These are phyloP conservation scores for Oryza nivara DNA, from an alignment of 176 grass and related monocot species.

Conservation along the genomic window DNA sequence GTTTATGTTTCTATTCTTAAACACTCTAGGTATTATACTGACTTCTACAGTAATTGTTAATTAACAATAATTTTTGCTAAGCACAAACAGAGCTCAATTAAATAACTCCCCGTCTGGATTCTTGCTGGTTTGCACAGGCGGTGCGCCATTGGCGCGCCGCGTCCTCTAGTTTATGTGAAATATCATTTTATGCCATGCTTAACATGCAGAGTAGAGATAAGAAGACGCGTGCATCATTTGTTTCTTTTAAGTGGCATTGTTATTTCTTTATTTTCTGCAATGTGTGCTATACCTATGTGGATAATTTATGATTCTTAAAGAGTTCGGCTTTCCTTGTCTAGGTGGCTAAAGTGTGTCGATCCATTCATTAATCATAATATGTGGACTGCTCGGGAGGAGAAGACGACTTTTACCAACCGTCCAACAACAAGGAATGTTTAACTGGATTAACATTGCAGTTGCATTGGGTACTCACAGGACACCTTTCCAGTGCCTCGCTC, in stretches of 20 bases:
- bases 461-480: slow-evolving; percentile 75
- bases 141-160: no score
- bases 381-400: slow-evolving; percentile 82
- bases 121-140: no score
- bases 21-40: no score
- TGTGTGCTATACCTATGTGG: slow-evolving; percentile 16
- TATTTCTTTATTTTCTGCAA: slow-evolving; percentile 10
- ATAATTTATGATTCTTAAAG: slow-evolving; percentile 12
- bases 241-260: slow-evolving; percentile 18
- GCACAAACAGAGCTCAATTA: no score
- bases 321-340: slow-evolving; percentile 44
- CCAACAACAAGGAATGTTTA: slow-evolving; percentile 79
- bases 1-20: no score
- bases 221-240: slow-evolving; percentile 62
- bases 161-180: background rate
- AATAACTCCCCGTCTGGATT: no score
- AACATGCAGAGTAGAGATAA: slow-evolving; percentile 46
- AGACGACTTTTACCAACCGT: slow-evolving; percentile 71
- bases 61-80: no score
- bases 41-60: no score
- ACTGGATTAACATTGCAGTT: slow-evolving; percentile 85
- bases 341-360: slow-evolving; percentile 91
- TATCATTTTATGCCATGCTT: background rate
- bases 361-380: slow-evolving; percentile 71
- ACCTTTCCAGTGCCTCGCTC: slow-evolving; percentile 89